phyloP scores from a whole-genome alignment of 352 stramenopile species.

The Globisporangium cystogenes region DNA sequence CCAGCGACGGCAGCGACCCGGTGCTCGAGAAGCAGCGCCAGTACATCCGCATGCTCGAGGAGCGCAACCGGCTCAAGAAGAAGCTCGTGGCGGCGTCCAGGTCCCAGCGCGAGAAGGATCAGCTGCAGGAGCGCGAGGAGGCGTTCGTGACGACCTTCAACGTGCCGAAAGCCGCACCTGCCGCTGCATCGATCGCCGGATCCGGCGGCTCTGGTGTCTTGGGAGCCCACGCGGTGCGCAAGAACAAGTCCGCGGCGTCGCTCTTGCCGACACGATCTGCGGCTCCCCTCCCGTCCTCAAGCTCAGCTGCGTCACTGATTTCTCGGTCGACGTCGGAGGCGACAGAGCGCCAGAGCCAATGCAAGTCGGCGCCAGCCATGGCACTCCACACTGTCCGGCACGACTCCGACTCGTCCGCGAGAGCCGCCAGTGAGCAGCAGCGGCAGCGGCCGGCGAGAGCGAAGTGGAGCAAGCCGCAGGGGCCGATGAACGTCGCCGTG shows the following conservation, averaged over 20 bases:
- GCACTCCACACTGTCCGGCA: slow-evolving; percentile 16
- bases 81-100: slow-evolving; percentile 59
- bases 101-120: slow-evolving; percentile 39
- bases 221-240: slow-evolving; percentile 16
- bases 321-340: slow-evolving; percentile 2
- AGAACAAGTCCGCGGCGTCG: slow-evolving; percentile 37
- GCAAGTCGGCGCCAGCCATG: slow-evolving; percentile 37
- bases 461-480: slow-evolving; percentile 53
- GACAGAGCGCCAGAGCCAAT: slow-evolving; percentile 18
- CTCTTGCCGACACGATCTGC: slow-evolving; percentile 31
- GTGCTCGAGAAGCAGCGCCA: slow-evolving; percentile 73
- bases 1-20: slow-evolving; percentile 22
- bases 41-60: slow-evolving; percentile 83
- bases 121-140: slow-evolving; percentile 56
- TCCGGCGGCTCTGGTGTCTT: not conserved
- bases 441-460: slow-evolving; percentile 17
- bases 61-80: slow-evolving; percentile 80
- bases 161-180: slow-evolving; percentile 18
- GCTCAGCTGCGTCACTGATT: not conserved
- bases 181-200: not conserved
- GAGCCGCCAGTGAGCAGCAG: slow-evolving; percentile 6
- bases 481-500: slow-evolving; percentile 31
- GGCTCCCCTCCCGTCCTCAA: not conserved
- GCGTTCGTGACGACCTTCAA: slow-evolving; percentile 82
- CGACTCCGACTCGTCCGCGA: slow-evolving; percentile 9